Conservation (phyloP, 2,329 filamentous ascomycete genomes). For the Pseudogymnoascus destructans region DNA sequence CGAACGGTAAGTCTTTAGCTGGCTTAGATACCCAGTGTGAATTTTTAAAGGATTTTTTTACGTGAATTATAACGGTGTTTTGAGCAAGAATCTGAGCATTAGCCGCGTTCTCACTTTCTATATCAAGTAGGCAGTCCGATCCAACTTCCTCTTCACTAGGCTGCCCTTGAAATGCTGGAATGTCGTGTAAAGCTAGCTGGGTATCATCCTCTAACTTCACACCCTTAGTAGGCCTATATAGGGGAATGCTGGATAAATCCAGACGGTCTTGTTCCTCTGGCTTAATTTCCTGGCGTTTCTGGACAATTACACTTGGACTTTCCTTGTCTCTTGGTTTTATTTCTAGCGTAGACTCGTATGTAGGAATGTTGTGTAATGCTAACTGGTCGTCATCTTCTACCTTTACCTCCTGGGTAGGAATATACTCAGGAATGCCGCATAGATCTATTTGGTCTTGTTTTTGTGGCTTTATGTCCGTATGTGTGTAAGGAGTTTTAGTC, state of each 20-base stretch:
- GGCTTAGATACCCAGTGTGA: conserved; percentile 9
- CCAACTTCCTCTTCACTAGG: background rate
- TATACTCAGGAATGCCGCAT: background rate
- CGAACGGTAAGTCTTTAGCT: conserved; percentile 9
- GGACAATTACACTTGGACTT: background rate
- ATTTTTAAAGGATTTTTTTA: conserved; percentile 11
- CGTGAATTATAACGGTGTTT: conserved; percentile 11
- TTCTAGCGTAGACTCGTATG: background rate
- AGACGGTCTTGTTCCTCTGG: background rate
- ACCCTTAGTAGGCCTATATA: background rate
- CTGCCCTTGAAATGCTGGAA: background rate
- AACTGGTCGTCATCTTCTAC: background rate
- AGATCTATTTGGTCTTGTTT: background rate
- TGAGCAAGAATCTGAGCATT: conserved; percentile 14
- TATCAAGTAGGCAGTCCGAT: background rate
- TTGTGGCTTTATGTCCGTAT: background rate
- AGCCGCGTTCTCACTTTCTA: conserved; percentile 9
- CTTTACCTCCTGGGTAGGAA: background rate
- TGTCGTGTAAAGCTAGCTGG: background rate
- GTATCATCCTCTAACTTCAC: background rate
- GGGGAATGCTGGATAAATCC: background rate
- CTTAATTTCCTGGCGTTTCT: conserved; percentile 9
- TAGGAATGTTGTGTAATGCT: background rate
- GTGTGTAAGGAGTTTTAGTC: background rate
- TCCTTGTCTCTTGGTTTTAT: background rate